Conservation (phyloP, 2,329 filamentous ascomycete genomes). For the Neonectria coccinea region DNA sequence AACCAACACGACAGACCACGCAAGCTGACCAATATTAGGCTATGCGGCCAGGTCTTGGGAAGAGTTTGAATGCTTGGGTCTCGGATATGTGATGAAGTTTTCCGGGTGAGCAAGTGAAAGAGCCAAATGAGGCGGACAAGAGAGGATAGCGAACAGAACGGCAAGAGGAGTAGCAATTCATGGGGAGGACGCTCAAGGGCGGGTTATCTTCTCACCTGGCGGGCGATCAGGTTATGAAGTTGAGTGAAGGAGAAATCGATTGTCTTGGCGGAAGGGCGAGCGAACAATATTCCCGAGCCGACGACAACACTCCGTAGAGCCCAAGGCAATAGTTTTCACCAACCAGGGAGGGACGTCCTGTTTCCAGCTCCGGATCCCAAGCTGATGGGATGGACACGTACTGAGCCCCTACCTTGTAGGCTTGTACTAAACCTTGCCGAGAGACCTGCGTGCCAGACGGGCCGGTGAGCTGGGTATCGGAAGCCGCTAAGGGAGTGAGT, state of each 20-base stretch:
- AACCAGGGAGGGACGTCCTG: conserved; percentile 17
- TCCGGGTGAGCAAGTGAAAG: not conserved
- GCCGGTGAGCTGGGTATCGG: conserved; percentile 37
- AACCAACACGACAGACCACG: conserved; percentile 27
- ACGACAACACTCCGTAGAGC: conserved; percentile 15
- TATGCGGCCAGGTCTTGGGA: conserved; percentile 11
- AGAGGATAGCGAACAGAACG: not conserved
- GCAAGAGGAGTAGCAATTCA: not conserved
- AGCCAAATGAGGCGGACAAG: not conserved
- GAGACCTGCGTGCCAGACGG: conserved; percentile 35
- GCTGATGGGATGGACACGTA: conserved; percentile 16
- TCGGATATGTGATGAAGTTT: not conserved
- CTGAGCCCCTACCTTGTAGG: conserved; percentile 32
- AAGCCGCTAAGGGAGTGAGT: conserved; percentile 35
- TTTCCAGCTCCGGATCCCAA: conserved; percentile 25
- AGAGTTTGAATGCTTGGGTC: conserved; percentile 15
- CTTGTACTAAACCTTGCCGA: conserved; percentile 34
- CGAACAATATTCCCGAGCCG: conserved; percentile 22
- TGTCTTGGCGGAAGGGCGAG: conserved; percentile 14
- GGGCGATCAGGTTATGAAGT: conserved; percentile 21
- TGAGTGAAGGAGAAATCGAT: conserved; percentile 13
- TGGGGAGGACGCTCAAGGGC: not conserved
- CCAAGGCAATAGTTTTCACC: conserved; percentile 26
- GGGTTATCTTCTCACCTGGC: not conserved
- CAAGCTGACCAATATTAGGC: conserved; percentile 13